Conservation (phyloP, 2,329 filamentous ascomycete genomes). For the Penicillium aurantiogriseum region DNA sequence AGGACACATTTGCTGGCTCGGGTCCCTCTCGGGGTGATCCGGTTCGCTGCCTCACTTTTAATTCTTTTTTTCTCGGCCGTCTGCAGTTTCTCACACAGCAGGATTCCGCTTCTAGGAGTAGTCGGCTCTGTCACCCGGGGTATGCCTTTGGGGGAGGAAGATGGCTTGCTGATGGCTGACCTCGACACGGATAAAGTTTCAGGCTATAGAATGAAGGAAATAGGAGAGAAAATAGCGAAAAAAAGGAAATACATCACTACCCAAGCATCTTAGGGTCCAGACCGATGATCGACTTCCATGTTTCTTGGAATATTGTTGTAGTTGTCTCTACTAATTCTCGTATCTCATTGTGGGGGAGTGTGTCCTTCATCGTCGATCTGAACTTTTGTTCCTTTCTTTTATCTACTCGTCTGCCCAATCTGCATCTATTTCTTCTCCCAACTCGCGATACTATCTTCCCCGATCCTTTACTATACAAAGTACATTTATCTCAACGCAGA, state of each 20-base stretch:
- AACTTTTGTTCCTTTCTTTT: conserved; percentile 15
- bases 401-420: conserved; percentile 18
- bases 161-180: not conserved
- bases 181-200: not conserved
- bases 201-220: not conserved
- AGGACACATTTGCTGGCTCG: conserved; percentile 21
- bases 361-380: conserved; percentile 7
- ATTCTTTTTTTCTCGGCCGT: conserved; percentile 14
- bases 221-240: not conserved
- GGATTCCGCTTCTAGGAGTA: not conserved
- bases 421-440: conserved; percentile 8
- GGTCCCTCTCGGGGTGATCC: conserved; percentile 28
- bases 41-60: conserved; percentile 42
- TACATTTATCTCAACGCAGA: not conserved
- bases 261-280: conserved; percentile 1
- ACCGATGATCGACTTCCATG: not conserved
- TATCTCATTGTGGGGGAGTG: conserved; percentile 12
- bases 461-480: not conserved
- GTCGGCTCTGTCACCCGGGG: conserved; percentile 4
- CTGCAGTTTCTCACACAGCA: conserved; percentile 10
- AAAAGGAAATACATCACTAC: not conserved
- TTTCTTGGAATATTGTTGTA: not conserved
- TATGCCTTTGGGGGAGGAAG: not conserved
- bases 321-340: conserved; percentile 6
- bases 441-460: conserved; percentile 2